Evolutionary conservation across 1,284 basidiomycete genomes (phyloP), one percentile per base, ranked within the genome.

Genomic region (Trichosporon sp.): DNA sequence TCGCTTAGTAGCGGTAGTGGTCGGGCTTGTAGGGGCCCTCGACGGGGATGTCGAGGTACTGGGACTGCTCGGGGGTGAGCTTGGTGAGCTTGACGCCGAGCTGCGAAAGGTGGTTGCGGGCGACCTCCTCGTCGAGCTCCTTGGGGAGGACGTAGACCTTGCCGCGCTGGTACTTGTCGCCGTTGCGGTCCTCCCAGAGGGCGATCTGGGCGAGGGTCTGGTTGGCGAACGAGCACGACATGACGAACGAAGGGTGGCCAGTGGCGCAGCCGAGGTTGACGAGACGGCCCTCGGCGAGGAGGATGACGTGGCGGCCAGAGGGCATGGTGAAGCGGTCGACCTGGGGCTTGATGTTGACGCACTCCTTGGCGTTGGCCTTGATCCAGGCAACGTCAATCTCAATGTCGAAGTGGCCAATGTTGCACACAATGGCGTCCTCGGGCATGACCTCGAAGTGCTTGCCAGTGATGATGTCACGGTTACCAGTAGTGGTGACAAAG

Each of bases 221-320:
- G 87, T 99, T 99, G 81, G 92, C 85, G 86, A 99, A 99, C 62
- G 96, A 99, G 85, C 94, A 97, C 37, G 95, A 97, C 96, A 99
- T 99, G 84, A 99, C 95, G 66, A 78, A 79, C 60, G 92, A 95
- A 52, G 92, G 92, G 82, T 95, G 92, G 63, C 92, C 92, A 69
- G 92, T 95, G 54, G 83, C 89, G 65, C 83, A 95, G 85, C 95
- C 95, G 74, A 99, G 86, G 87, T 99, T 99, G 81, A 99, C 95
- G 69, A 99, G 90, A 85, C 96, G 95, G 70, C 90, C 95, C 80
- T 98, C 93, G 64, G 95, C 95, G 69, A 99, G 91, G 64, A 99
- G 89, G 82, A 99, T 90, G 83, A 99, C 84, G 85, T 98, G 95
- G 69, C 92, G 90, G 65, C 93, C 94, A 64, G 83, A 87, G 65